Evolutionary conservation across 345 rosid genomes (phyloP), one percentile per base, ranked within the genome.

Genomic region (Fremontodendron californicum): DNA sequence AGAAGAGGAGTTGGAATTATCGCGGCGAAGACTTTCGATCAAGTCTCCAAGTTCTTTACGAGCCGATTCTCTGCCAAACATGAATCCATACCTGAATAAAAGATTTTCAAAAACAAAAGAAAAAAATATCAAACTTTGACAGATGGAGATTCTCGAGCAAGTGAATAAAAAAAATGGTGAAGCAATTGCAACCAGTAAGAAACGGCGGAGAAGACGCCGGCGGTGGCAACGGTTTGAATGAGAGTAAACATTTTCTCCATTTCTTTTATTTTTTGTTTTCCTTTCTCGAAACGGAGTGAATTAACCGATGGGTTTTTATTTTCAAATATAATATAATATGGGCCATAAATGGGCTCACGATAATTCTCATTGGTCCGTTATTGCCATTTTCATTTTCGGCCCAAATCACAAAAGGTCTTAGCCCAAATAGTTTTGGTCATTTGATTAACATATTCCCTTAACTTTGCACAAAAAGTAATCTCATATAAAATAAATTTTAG

Each of bases 1-100:
- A 15, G 87, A 72, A 57, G 45, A 46, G 9, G 90, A 82, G 21
- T 78, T 61, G 4, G 90, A 67, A 69, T 83, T 77, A 54, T 84
- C 81, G 39, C 88, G 85, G 55, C 92, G 93, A 77, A 96, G 98
- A 58, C 85, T 88, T 73, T 88, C 92, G 75, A 96, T 94, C 81
- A 94, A 75, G 60, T 86, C 84, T 2, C 94, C 92, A 29, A 94
- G 94, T 75, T 93, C 97, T 81, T 91, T 93, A 62, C 97, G 89
- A 73, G 94, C 97, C 7, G 94, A 91, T 80, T 92, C 97, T 84
- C 97, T 86, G 45, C 98, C 99, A 69, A 92, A 91, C 97, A 90
- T 88, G 88, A 96, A 96, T 27, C 98, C 99, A 71, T 92, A 96
- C 97, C 99, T 90, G 79, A 66, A 1, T 2, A 49, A 39, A 58